phyloP scores from a whole-genome alignment of 2,329 filamentous ascomycete genomes.

The Drechslerella dactyloides region DNA sequence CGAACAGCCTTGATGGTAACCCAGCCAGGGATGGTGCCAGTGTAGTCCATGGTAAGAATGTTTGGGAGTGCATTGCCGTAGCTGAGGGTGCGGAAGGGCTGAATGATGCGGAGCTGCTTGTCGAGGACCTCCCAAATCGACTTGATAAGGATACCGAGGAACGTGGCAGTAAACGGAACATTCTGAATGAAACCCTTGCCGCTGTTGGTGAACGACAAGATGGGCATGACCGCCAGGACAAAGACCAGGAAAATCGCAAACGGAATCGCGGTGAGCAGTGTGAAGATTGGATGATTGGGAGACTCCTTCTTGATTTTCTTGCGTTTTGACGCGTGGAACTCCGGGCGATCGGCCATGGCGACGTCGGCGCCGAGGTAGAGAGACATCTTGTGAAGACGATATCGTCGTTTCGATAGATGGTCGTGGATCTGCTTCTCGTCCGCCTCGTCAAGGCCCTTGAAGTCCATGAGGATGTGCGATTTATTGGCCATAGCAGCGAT shows the following conservation, averaged over 20 bases:
- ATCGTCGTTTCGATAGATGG: slow-evolving; percentile 70
- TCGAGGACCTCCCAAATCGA: slow-evolving; percentile 73
- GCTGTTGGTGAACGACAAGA: slow-evolving; percentile 67
- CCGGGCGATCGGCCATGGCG: slow-evolving; percentile 59
- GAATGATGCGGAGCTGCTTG: slow-evolving; percentile 73
- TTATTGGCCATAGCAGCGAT: slow-evolving; percentile 77
- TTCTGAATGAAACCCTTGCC: slow-evolving; percentile 65
- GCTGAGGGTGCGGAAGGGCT: slow-evolving; percentile 75
- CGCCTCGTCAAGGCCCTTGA: slow-evolving; percentile 73
- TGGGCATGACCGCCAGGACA: slow-evolving; percentile 67
- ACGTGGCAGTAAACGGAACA: slow-evolving; percentile 70
- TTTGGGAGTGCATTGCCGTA: slow-evolving; percentile 69
- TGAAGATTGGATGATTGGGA: slow-evolving; percentile 68
- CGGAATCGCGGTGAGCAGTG: slow-evolving; percentile 66
- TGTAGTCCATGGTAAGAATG: slow-evolving; percentile 75
- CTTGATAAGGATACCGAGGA: slow-evolving; percentile 70
- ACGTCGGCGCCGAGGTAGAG: slow-evolving; percentile 68
- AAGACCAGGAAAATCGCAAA: slow-evolving; percentile 67
- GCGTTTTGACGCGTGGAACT: slow-evolving; percentile 42
- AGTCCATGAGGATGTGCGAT: slow-evolving; percentile 75
- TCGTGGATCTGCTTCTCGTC: slow-evolving; percentile 72
- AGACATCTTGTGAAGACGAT: slow-evolving; percentile 73
- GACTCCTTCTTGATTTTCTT: slow-evolving; percentile 46
- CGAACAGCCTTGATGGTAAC: slow-evolving; percentile 68
- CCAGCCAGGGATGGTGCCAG: slow-evolving; percentile 72